Base-by-base conservation (phyloP, 2,329 filamentous ascomycete genomes). In the Aspergillus flavus region DNA sequence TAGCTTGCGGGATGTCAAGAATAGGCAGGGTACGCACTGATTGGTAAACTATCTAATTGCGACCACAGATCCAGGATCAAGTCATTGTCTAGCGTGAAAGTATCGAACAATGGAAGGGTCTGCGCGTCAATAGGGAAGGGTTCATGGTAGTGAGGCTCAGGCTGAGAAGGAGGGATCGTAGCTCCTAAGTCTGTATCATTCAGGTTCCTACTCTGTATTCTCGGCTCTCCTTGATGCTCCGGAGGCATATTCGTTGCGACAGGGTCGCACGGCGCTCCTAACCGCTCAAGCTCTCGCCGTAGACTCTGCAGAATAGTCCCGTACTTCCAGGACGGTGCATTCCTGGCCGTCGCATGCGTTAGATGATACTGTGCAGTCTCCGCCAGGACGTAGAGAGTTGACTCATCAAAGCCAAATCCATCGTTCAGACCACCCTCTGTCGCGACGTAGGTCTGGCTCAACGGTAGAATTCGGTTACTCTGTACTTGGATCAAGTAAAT, bases 21-120 rank as follows among this genome's bases (percentile, higher is more conserved):
- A 23, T 28, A 43, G 11, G 21, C 4, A 32, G 9, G 5, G 34
- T 1, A 54, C 64, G 48, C 53, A 72, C 70, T 64, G 16, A 65
- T 70, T 16, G 71, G 71, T n/a, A 73, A 54, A n/a, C 69, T 69
- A 59, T 73, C 71, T 14, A 73, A 45, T 36, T 72, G 70, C 2
- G 71, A 68, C 71, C 71, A 73, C 54, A 73, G 72, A 14, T 72
- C 70, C 10, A 71, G 59, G 32, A 65, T 61, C 43, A 70, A 41
- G 23, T 71, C 68, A 46, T 71, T 66, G 19, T 67, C 65, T 14
- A 65, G 50, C 11, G 61, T 66, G 54, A 69, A 67, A 14, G 58
- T 65, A 48, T 67, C 65, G 34, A 72, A 67, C 2, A 72, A 45
- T 21, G 61, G 65, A n/a, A 65, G 65, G 3, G 66, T 64, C 7